Conservation (phyloP, 1,284 basidiomycete genomes). For the Sporisorium graminicola region DNA sequence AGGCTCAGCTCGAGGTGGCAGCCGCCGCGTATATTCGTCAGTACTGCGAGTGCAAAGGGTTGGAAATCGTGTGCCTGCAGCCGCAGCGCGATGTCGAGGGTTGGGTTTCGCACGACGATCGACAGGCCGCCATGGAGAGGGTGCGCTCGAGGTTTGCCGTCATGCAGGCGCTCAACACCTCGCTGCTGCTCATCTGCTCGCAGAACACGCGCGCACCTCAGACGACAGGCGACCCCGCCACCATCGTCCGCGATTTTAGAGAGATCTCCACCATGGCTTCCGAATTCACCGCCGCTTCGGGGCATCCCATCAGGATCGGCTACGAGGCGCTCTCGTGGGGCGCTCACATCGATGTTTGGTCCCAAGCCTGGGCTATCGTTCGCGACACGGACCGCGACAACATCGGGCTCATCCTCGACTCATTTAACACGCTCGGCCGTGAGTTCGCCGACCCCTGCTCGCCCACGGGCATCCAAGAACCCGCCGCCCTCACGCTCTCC, state of each 20-base stretch:
- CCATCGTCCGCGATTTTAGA: slow-evolving; percentile 17
- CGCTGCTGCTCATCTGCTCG: slow-evolving; percentile 37
- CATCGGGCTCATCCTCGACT: slow-evolving; percentile 69
- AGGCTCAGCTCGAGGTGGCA: slow-evolving; percentile 25
- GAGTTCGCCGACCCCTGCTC: slow-evolving; percentile 64
- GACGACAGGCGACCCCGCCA: slow-evolving; percentile 15
- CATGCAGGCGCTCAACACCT: slow-evolving; percentile 42
- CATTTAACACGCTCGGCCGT: slow-evolving; percentile 69
- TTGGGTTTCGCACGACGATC: slow-evolving; percentile 21
- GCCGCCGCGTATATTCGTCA: slow-evolving; percentile 60
- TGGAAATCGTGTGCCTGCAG: slow-evolving; percentile 67
- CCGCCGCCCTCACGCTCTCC: neutral
- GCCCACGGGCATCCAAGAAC: slow-evolving; percentile 26
- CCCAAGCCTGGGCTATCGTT: slow-evolving; percentile 66
- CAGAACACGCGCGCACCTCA: slow-evolving; percentile 11
- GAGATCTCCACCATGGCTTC: slow-evolving; percentile 20
- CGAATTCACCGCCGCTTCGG: neutral
- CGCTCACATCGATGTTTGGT: slow-evolving; percentile 58
- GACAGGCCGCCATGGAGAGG: slow-evolving; percentile 23
- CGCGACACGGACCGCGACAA: slow-evolving; percentile 56
- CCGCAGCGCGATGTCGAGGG: slow-evolving; percentile 70
- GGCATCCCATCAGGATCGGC: slow-evolving; percentile 4
- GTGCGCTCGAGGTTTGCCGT: slow-evolving; percentile 41
- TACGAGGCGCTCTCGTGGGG: slow-evolving; percentile 60
- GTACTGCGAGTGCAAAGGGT: slow-evolving; percentile 40